Evolutionary conservation across 2,329 filamentous ascomycete species (phyloP), one percentile per base, ranked within the genome.

Genomic region (Colletotrichum tropicale): DNA sequence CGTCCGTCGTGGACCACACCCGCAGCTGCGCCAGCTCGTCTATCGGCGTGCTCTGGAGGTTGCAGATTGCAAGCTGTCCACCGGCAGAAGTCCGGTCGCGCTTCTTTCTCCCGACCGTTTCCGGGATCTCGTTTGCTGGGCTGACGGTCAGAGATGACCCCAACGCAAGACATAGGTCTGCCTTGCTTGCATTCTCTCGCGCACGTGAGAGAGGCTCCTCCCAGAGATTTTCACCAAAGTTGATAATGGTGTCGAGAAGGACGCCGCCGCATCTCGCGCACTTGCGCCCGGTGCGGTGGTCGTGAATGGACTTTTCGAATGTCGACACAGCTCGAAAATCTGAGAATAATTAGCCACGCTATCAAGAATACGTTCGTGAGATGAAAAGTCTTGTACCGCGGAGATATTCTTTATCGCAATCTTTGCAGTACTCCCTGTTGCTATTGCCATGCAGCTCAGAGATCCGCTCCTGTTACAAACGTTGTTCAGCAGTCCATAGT

Each of bases 391-490:
- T 24, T 6, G 12, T 78, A 86, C 85, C 86, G 18, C 87, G 83
- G 15, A 89, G 83, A 30, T 87, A 88, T 68, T 89, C 86, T 34
- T 87, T 87, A 0, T 83, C 84, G 43, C 86, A 89, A 12, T 85
- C 82, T 56, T 84, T 83, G 76, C 87, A 89, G 32, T 80, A 84
- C 68, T 88, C 87, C 1, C 84, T 83, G 56, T 88, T 89, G 43
- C 83, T 88, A 61, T 89, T 89, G 0, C 87, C 87, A 34, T 89
- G 87, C 1, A 89, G 81, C 70, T 89, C 87, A 0, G 87, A 87
- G 60, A 88, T 87, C 12, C 67, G 83, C 9, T 85, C 81, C 86
- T 88, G 55, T 64, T 26, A n/a, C 3, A 7, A 38, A 30, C 3
- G 7, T 10, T 6, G 8, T 18, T 43, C 6, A 43, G 36, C 36